These are phyloP conservation scores for Phialophora expanda DNA, from an alignment of 2,329 filamentous ascomycete genomes.

Conservation along the genomic window DNA sequence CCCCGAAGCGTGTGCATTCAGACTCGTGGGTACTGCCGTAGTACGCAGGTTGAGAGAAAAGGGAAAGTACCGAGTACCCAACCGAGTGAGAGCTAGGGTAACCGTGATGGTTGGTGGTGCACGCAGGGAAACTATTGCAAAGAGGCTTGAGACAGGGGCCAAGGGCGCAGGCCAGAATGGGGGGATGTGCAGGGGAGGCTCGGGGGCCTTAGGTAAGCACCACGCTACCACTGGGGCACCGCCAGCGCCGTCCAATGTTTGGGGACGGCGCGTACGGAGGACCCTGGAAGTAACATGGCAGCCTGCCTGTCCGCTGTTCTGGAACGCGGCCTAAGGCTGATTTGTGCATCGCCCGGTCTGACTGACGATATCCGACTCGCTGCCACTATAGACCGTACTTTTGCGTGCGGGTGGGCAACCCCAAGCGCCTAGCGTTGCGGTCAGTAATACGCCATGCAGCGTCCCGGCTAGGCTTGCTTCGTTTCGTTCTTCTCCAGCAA, in stretches of 20 bases:
- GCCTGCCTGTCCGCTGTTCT: constrained; percentile 4
- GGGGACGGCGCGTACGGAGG: no score
- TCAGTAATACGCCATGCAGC: background rate
- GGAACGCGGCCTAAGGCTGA: constrained; percentile 19
- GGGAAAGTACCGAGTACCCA: background rate
- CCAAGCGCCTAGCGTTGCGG: constrained; percentile 8
- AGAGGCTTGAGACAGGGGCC: background rate
- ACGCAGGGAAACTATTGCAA: background rate
- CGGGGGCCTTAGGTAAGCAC: constrained; percentile 13
- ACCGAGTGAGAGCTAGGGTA: background rate
- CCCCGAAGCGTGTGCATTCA: background rate
- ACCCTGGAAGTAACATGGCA: no score
- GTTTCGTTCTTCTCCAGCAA: background rate
- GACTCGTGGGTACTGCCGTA: background rate
- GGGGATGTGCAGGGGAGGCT: background rate
- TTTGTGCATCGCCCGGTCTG: constrained; percentile 10
- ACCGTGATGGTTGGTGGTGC: background rate
- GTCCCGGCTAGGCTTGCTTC: background rate
- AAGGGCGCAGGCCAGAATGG: background rate
- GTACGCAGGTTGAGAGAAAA: background rate
- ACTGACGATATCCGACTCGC: no score
- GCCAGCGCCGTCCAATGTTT: background rate
- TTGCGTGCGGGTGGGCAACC: background rate
- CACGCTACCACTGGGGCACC: background rate
- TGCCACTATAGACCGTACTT: constrained; percentile 8